Base-by-base conservation (phyloP, 176 grass and related monocot species). In the Avena eriantha region DNA sequence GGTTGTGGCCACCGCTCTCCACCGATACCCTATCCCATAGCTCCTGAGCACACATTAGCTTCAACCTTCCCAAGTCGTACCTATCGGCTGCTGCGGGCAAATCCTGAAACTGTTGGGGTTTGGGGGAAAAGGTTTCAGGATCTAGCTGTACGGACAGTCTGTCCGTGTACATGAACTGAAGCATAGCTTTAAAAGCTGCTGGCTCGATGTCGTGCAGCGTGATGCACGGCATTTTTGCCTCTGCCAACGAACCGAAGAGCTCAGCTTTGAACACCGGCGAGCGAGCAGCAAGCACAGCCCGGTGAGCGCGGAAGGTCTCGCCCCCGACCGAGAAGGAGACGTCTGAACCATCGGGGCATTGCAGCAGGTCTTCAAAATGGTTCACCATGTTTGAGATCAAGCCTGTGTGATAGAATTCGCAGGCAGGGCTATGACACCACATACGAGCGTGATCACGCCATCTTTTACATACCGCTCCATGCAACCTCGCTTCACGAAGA, bases 31-130 rank as follows among this genome's bases (percentile, higher is more conserved):
- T 53, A 29, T 83, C 23, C 49, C 81, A 86, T 8, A 93, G 41
- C 54, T 72, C 48, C 48, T 80, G 81, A 13, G 84, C 84, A 36
- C 91, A 93, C 10, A 87, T 77, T 17, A 87, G 58, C 66, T 86
- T 93, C 17, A 90, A 60, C n/a, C 91, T 55, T 10, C 85, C 88
- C 39, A 93, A 0, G 4, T 59, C 82, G 18, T 93, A 93, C 5
- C 82, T 73, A 47, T 93, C 88, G 0, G 91, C 88, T 22, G 78
- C 88, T 16, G 83, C 88, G 29, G 90, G 85, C 16, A 80, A 0
- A 19, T 10, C 0, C 35, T 15, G 13, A 11, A 71, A 14, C 49
- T 35, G 19, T 31, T 39, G 24, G 3, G 16, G 34, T 19, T 60
- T 10, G 19, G 2, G 60, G 29, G 1, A 23, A 2, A 46, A 36